Evolutionary conservation across 768 basidiomycete species (phyloP), one percentile per base, ranked within the genome.

Genomic region (Naganishia antarctica): DNA sequence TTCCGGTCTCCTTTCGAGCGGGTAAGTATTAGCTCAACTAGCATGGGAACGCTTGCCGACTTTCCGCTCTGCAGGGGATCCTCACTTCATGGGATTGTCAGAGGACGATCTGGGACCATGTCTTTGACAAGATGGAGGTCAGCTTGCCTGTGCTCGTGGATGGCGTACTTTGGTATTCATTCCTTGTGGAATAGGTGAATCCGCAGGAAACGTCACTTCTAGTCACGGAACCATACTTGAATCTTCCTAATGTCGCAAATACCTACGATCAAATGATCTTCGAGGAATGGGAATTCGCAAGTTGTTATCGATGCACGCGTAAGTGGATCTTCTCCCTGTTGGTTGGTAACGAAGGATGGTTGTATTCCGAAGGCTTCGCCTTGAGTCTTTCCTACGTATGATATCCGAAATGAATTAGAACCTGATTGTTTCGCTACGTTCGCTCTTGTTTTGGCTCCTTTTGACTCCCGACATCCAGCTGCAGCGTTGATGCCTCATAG

Each of bases 261-360:
- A 83, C 89, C 34, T 92, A 93, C 71, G 93, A 98, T 74, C 91
- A 97, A 77, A 88, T 98, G 74, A 82, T 94, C 2, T 97, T 96
- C 71, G 93, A 97, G 75, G 91, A 97, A 78, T 98, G 92, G 79
- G 92, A 93, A 71, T 96, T 94, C 74, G 81, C 83, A 49, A 85
- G 89, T 49, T 91, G 89, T 75, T 81, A 84, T 72, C 84, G 91
- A 29, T 86, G 85, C 72, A 85, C 90, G 60, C 87, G 93, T 94
- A 78, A 74, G 88, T 81, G 25, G 45, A 40, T 49, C 60, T 59
- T 28, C 34, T 7, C 57, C 32, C 5, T 41, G 11, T 3, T n/a
- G 21, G 32, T 40, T 9, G 13, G 13, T 45, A 1, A 11, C 43
- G 48, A 45, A 13, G 25, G 32, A 37, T 26, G 25, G 50, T 51